Base-by-base conservation (phyloP, 441 rosid genomes). In the Syzygium malaccense region DNA sequence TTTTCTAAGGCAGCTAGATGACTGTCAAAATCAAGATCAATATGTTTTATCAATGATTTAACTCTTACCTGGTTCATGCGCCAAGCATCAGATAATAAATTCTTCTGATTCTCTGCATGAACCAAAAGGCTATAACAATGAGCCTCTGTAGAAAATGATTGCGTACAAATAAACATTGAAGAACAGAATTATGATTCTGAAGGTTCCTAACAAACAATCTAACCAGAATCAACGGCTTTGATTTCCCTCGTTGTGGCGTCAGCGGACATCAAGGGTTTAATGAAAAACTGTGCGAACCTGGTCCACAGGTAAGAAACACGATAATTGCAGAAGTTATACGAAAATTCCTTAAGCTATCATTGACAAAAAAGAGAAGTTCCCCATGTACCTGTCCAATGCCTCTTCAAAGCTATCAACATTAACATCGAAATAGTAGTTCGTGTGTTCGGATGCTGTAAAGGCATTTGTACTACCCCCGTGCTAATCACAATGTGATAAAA, bases 381-480 rank as follows among this genome's bases (percentile, higher is more conserved):
- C 56, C 86, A 85, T 78, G 56, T 86, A 98, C 99, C 98, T 93
- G 90, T 98, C 99, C 94, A 98, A 88, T 89, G 99, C 99, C 89
- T 98, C 98, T 90, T 91, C 95, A 89, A 98, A 97, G 88, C 91
- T 91, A 86, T 96, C 99, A 86, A 88, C 89, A 90, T 94, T 98
- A 45, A 98, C 92, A 87, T 95, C 97, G 26, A 97, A 98, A 92
- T 91, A 87, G 88, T 92, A 98, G 89, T 96, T 93, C 84, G 98
- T 95, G 84, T 90, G 88, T 89, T 97, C 98, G 19, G 95, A 92
- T 66, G 96, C 58, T 26, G 99, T 97, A 90, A 91, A 98, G 11
- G 99, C 99, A 91, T 98, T 97, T 45, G 96, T 96, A 62, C 92
- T 92, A 51, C 99, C 99, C 87, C 99, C 99, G 89, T 98, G 99